Conservation (phyloP, 164 flowering plant genomes). For the Litsea cubeba region DNA sequence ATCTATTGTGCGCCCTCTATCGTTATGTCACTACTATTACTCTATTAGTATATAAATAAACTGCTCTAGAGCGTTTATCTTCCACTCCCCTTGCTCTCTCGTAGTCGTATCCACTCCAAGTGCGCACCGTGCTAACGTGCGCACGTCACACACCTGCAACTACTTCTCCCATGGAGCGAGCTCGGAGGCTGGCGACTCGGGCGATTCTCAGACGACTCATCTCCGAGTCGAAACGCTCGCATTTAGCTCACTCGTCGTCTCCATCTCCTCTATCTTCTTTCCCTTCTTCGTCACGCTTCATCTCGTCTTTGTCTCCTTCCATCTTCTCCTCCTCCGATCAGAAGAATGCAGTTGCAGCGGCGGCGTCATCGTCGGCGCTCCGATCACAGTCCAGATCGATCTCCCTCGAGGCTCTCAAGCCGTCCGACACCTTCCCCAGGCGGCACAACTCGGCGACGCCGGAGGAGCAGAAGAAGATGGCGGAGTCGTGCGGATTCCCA, state of each 20-base stretch:
- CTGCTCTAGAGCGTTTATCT: background rate
- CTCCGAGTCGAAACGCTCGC: slow-evolving; percentile 39
- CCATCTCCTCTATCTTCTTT: slow-evolving; percentile 14
- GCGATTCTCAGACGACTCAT: slow-evolving; percentile 60
- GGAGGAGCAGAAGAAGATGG: slow-evolving; percentile 77
- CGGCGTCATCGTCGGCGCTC: background rate
- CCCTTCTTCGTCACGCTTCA: slow-evolving; percentile 42
- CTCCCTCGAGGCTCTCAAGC: slow-evolving; percentile 69
- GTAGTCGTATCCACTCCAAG: background rate
- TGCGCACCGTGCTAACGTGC: background rate
- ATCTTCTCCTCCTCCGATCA: slow-evolving; percentile 9
- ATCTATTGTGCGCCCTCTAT: slow-evolving; percentile 18
- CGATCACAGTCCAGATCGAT: slow-evolving; percentile 41
- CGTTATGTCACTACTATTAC: background rate
- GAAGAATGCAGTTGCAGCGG: slow-evolving; percentile 13
- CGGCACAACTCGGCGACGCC: slow-evolving; percentile 95
- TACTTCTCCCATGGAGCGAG: slow-evolving; percentile 58
- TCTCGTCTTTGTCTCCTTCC: slow-evolving; percentile 58
- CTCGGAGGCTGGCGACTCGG: slow-evolving; percentile 70
- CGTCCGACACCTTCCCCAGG: slow-evolving; percentile 88
- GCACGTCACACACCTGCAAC: background rate
- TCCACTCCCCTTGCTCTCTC: background rate
- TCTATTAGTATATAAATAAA: background rate
- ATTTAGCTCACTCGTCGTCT: background rate
- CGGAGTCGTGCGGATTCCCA: slow-evolving; percentile 54